These are phyloP conservation scores for Tylopilus vinaceipallidus DNA, from an alignment of 768 basidiomycete species.

Conservation along the genomic window DNA sequence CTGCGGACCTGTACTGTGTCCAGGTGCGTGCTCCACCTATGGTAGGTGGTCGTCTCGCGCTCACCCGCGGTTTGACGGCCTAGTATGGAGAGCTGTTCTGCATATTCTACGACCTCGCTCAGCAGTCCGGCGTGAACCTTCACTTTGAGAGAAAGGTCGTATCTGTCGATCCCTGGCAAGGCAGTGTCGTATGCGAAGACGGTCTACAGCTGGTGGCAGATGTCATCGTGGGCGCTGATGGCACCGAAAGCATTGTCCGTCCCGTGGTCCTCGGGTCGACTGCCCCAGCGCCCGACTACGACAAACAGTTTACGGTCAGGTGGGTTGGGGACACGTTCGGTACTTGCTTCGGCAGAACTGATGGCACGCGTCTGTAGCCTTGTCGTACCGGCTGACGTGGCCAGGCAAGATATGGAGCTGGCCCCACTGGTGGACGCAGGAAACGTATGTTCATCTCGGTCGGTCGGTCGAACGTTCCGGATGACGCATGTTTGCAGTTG, in stretches of 20 bases:
- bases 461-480: neutral
- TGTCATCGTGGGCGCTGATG: constrained; percentile 61
- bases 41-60: too few species aligned
- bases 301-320: constrained; percentile 16
- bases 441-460: constrained; percentile 6
- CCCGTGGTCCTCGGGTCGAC: constrained; percentile 31
- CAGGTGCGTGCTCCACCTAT: constrained; percentile 43
- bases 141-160: constrained; percentile 41
- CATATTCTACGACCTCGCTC: constrained; percentile 46
- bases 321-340: neutral
- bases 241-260: constrained; percentile 44
- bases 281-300: constrained; percentile 7
- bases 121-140: constrained; percentile 46
- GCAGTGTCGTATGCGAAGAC: constrained; percentile 31
- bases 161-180: constrained; percentile 31
- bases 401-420: constrained; percentile 20
- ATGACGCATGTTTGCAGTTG: constrained; percentile 14
- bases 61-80: too few species aligned
- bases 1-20: constrained; percentile 45
- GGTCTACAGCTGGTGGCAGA: constrained; percentile 47
- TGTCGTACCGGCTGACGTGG: constrained; percentile 14
- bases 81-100: constrained; percentile 54
- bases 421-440: constrained; percentile 3
- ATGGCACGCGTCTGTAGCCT: constrained; percentile 7
- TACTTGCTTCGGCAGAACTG: neutral